Percentiles rank a stretch among this genome's conserved stretches.
phyloP scores from a whole-genome alignment of 2,329 filamentous ascomycete genomes.

The Huntiella abstrusa region DNA sequence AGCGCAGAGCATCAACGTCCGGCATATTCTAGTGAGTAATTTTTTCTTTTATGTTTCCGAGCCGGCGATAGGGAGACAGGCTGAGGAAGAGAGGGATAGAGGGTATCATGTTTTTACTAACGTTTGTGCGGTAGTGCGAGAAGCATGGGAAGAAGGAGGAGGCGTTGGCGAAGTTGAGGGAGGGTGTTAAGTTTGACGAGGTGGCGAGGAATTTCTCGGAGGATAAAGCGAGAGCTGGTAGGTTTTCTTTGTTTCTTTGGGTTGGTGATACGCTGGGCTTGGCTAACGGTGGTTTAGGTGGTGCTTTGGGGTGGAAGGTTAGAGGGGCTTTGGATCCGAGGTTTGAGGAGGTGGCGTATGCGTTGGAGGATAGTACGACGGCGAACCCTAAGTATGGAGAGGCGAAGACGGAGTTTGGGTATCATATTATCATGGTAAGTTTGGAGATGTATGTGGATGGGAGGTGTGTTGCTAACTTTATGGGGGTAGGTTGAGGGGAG shows the following conservation, averaged over 20 bases:
- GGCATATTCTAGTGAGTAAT: conserved; percentile 42
- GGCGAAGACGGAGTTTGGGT: conserved; percentile 56
- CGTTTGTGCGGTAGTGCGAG: conserved; percentile 32
- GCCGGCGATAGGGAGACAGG: not conserved
- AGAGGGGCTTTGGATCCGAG: conserved; percentile 46
- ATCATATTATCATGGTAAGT: conserved; percentile 61
- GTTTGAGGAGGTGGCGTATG: conserved; percentile 57
- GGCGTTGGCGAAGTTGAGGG: conserved; percentile 47
- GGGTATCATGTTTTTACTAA: not conserved
- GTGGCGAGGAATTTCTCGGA: conserved; percentile 56
- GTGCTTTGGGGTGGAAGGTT: conserved; percentile 53
- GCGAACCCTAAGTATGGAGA: conserved; percentile 46
- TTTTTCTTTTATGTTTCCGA: not conserved
- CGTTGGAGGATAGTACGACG: conserved; percentile 46
- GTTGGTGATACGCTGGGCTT: not conserved
- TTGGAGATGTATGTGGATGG: not conserved
- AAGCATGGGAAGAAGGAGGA: conserved; percentile 66
- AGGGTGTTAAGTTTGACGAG: conserved; percentile 53
- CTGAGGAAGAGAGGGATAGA: not conserved
- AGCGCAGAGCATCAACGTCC: conserved; percentile 51
- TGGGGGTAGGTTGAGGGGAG: conserved; percentile 22
- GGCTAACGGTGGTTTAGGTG: conserved; percentile 27
- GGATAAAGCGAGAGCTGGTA: conserved; percentile 54
- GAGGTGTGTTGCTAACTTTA: not conserved
- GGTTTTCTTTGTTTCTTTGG: not conserved